phyloP scores from a whole-genome alignment of 257 asterid species.

The Solanum lignicaule region DNA sequence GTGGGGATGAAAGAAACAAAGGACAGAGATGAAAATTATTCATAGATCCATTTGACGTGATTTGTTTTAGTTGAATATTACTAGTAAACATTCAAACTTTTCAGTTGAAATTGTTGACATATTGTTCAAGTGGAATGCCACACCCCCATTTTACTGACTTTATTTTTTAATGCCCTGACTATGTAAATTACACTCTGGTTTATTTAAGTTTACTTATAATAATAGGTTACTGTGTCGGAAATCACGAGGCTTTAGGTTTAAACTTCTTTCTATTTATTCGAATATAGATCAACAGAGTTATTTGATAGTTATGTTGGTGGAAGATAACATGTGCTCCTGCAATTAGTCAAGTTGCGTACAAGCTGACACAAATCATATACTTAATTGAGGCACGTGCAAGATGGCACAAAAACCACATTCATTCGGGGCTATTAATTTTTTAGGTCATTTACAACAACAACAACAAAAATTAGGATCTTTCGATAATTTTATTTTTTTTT shows the following conservation, averaged over 20 bases:
- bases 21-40: background rate
- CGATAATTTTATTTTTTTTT: too few relatives aligned
- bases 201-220: background rate
- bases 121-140: background rate
- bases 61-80: background rate
- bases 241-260: background rate
- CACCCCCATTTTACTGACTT: background rate
- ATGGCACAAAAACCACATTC: too few relatives aligned
- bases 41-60: background rate
- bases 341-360: fast-evolving
- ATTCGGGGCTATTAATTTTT: too few relatives aligned
- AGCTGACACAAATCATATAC: background rate
- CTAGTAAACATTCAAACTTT: background rate
- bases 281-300: fast-evolving
- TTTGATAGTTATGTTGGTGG: background rate
- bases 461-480: background rate
- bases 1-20: slow-evolving; percentile 1
- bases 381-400: background rate
- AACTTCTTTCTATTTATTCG: background rate
- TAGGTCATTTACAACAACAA: background rate
- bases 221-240: background rate
- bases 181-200: background rate
- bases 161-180: background rate
- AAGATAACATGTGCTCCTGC: fast-evolving
- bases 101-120: background rate